Percentiles rank a stretch among this genome's conserved stretches.
These are phyloP conservation scores for Rehmannia glutinosa DNA, from an alignment of 257 asterid genomes.

Conservation along the genomic window DNA sequence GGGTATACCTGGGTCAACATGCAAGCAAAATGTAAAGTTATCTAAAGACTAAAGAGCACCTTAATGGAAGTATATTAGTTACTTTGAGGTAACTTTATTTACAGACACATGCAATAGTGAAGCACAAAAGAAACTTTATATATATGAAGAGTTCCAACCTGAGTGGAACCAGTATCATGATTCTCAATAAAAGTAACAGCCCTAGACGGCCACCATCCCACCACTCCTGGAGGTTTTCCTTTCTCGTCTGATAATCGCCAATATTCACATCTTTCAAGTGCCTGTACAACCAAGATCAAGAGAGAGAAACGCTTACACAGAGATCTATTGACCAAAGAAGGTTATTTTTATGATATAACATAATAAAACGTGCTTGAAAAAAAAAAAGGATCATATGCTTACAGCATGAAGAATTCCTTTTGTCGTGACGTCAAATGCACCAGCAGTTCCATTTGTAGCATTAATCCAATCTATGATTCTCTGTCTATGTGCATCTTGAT, in stretches of 20 bases:
- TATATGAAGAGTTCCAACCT: slow-evolving; percentile 41
- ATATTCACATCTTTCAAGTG: slow-evolving; percentile 82
- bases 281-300: slow-evolving; percentile 36
- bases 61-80: neutral
- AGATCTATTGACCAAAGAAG: neutral
- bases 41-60: neutral
- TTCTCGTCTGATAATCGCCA: slow-evolving; percentile 90
- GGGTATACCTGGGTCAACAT: neutral
- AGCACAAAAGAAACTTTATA: neutral
- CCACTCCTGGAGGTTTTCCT: slow-evolving; percentile 93
- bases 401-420: slow-evolving; percentile 96
- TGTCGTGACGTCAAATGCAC: slow-evolving; percentile 97
- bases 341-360: neutral
- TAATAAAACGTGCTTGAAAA: neutral
- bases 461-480: slow-evolving; percentile 92
- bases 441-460: slow-evolving; percentile 86
- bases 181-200: slow-evolving; percentile 98
- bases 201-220: slow-evolving; percentile 99
- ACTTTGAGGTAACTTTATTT: neutral
- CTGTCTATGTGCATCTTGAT: slow-evolving; percentile 96
- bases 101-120: neutral
- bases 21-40: neutral
- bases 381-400: slow-evolving; percentile 24
- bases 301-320: neutral
- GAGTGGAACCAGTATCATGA: slow-evolving; percentile 99